Evolutionary conservation across 2,329 filamentous ascomycete species (phyloP), one percentile per base, ranked within the genome.

Genomic region (Sclerotinia trifoliorum): DNA sequence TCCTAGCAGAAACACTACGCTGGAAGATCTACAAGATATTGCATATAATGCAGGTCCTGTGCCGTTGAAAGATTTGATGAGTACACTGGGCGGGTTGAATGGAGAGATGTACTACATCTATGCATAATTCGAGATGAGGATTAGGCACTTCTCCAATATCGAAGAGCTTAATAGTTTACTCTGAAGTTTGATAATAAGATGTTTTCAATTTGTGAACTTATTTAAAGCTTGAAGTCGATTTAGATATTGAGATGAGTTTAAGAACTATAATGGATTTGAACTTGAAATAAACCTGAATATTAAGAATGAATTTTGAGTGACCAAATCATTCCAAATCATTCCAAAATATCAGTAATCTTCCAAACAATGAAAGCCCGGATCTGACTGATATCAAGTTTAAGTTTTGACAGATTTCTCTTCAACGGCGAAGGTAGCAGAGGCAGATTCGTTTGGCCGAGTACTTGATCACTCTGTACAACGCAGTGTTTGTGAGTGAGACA

Each of bases 81-180:
- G 79, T 70, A 82, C 80, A 0, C 75, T 80, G n/a, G 79, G 77
- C 19, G 79, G 77, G 0, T 78, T 79, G 19, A 62, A 60, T 55
- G 71, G 71, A n/a, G 66, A 62, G 11, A 78, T 82, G 63, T 83
- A 81, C 66, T 83, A 82, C 68, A 75, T 82, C 32, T 83, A 83
- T 67, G 74, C 78, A 67, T 81, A 35, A 65, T 17, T 56, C 11
- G 35, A 44, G 21, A 44, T 8, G 4, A 42, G 39, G 13, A 19
- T 8, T 8, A 48, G 17, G 1, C 17, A 3, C 7, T 5, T 49
- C n/a, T 26, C 10, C 24, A n/a, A 3, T 29, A 52, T 7, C 13
- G 24, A 24, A 1, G n/a, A 13, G 17, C n/a, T n/a, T 24, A 5
- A 13, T 15, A 15, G 39, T 42, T 49, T n/a, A 3, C 5, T n/a